Base-by-base conservation (phyloP, 805 yeast species). In the Zygosaccharomyces lentus region DNA sequence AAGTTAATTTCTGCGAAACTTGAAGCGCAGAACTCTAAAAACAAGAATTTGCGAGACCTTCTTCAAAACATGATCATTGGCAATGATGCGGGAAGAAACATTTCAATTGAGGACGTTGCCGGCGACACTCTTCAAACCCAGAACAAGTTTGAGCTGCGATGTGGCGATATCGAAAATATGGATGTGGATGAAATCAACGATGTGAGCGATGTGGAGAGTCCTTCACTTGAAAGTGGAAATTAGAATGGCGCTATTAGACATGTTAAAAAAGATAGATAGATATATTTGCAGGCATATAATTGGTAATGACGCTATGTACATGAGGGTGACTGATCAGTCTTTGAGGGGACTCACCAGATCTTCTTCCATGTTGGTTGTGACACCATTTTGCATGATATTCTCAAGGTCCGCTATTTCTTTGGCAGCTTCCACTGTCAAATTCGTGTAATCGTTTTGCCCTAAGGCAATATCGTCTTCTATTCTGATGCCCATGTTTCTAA, bases 401-500 rank as follows among this genome's bases (percentile, higher is more conserved):
- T 90, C 96, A 37, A 91, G 79, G 56, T 91, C 98, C 1, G 59
- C 76, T 27, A 91, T 74, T 62, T 91, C 97, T 64, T 93, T 93
- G 3, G 81, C 84, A 25, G 96, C 91, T 52, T 84, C 91, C 7
- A 76, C 79, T 1, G 97, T 87, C 54, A 93, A 71, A 34, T 77
- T 77, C 9, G 77, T 80, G 52, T 74, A 75, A 2, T 68, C 65
- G 15, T 72, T 68, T n/a, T 73, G 62, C 0, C 95, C 95, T 30
- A 90, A 78, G 0, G 84, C 96, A 30, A 91, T 76, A 64, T 93
- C 90, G 68, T 93, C 99, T 66, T 93, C 99, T 26, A 93, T 85
- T 57, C 99, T 80, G 21, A 93, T 85, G 1, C 98, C 99, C 41
- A 93, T 83, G 25, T 90, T 90, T 58, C 87, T 82, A 69, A 78